Percentiles rank a stretch among this genome's conserved stretches.
These are phyloP conservation scores for Polytrichum commune DNA, from an alignment of 225 moss, liverwort and hornwort genomes.

Conservation along the genomic window DNA sequence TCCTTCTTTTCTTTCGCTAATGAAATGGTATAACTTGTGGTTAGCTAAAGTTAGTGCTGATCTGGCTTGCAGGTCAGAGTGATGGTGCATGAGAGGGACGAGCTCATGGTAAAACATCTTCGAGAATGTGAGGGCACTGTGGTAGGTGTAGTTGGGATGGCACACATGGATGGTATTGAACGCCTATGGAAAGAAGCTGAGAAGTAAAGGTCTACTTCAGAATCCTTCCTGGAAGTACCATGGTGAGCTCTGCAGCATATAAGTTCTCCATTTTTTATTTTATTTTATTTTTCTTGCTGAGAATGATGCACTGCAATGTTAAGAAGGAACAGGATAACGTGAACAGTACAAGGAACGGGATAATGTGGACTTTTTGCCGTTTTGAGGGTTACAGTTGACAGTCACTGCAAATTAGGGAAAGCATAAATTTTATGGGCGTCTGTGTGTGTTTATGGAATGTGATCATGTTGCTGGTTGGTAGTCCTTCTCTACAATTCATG, in stretches of 20 bases:
- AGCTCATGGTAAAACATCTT: constrained; percentile 76
- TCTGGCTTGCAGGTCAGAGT: constrained; percentile 67
- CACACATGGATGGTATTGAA: constrained; percentile 99
- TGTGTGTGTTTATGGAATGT: too few species aligned
- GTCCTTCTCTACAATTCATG: too few species aligned
- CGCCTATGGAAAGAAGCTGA: constrained; percentile 78
- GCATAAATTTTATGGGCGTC: too few species aligned
- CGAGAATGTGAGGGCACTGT: constrained; percentile 81
- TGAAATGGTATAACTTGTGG: too few species aligned
- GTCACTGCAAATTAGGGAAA: background rate
- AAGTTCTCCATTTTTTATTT: background rate
- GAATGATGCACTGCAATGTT: too few species aligned
- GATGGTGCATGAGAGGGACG: constrained; percentile 93
- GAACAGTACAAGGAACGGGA: too few species aligned
- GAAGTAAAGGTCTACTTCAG: constrained; percentile 16
- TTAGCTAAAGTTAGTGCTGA: background rate
- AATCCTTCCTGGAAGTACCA: background rate
- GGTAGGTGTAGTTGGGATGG: constrained; percentile 98
- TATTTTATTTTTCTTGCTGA: background rate
- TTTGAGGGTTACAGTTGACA: background rate
- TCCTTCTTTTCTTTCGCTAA: too few species aligned
- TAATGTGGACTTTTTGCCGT: too few species aligned
- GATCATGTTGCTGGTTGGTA: too few species aligned
- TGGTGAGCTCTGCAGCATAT: background rate
- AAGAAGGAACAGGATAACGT: too few species aligned